Conservation (phyloP, 176 grass and related monocot genomes). For the Hordeum marinum region DNA sequence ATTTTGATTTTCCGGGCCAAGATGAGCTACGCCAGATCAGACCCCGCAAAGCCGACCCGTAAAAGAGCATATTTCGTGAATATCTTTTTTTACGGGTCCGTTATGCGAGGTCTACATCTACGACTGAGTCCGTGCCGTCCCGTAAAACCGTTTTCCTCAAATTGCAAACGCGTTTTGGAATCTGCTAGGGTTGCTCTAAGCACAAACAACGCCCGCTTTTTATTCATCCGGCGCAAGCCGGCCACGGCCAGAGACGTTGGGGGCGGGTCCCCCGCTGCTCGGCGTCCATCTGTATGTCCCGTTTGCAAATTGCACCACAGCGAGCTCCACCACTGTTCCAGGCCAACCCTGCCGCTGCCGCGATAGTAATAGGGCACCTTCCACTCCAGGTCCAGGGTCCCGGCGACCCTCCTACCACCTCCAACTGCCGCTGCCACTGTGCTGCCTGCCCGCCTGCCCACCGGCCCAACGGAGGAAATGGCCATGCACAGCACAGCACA, state of each 20-base stretch:
- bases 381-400: neutral
- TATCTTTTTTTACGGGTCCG: too few relatives aligned
- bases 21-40: too few relatives aligned
- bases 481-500: conserved; percentile 10
- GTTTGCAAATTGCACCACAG: neutral
- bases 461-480: neutral
- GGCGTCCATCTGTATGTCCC: neutral
- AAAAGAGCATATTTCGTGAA: too few relatives aligned
- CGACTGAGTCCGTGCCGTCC: too few relatives aligned
- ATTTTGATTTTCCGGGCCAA: too few relatives aligned
- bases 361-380: conserved; percentile 36
- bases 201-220: too few relatives aligned
- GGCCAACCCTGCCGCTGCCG: neutral
- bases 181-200: too few relatives aligned
- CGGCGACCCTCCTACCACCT: neutral
- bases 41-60: too few relatives aligned
- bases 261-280: neutral
- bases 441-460: neutral
- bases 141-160: too few relatives aligned
- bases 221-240: too few relatives aligned
- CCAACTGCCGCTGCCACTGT: conserved; percentile 10
- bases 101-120: too few relatives aligned
- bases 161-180: too few relatives aligned
- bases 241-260: neutral
- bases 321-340: neutral